These are phyloP conservation scores for Nemania sp. DNA, from an alignment of 2,329 filamentous ascomycete genomes.

Conservation along the genomic window DNA sequence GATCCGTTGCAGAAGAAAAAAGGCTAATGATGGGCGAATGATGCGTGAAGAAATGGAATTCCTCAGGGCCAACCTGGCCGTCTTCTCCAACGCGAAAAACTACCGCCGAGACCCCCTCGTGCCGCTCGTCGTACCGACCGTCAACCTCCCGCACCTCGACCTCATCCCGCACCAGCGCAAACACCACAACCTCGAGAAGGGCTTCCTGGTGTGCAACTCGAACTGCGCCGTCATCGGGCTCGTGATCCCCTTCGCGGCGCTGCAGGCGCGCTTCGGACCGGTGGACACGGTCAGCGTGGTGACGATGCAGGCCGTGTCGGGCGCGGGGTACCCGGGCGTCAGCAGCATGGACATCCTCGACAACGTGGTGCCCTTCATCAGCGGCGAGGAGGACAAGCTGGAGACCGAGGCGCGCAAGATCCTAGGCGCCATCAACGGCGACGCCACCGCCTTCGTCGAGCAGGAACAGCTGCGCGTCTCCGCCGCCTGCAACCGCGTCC, in stretches of 20 bases:
- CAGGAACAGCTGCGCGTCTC: slow-evolving; percentile 81
- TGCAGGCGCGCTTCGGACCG: slow-evolving; percentile 86
- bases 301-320: slow-evolving; percentile 94
- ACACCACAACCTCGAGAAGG: slow-evolving; percentile 78
- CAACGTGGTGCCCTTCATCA: slow-evolving; percentile 94
- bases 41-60: slow-evolving; percentile 81
- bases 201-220: slow-evolving; percentile 96
- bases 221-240: slow-evolving; percentile 98
- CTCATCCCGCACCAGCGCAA: slow-evolving; percentile 90
- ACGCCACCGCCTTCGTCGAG: slow-evolving; percentile 80
- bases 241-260: slow-evolving; percentile 92
- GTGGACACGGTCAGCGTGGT: slow-evolving; percentile 83
- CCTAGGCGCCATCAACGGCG: slow-evolving; percentile 78
- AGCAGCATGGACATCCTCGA: slow-evolving; percentile 96
- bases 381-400: slow-evolving; percentile 95
- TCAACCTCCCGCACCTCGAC: slow-evolving; percentile 88
- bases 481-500: slow-evolving; percentile 91
- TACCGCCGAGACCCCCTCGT: slow-evolving; percentile 91
- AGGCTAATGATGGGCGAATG: not conserved
- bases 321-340: slow-evolving; percentile 90
- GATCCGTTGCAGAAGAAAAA: too few relatives aligned
- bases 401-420: slow-evolving; percentile 97
- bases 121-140: slow-evolving; percentile 92
- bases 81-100: slow-evolving; percentile 99
- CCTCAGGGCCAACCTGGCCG: slow-evolving; percentile 84